Conservation (phyloP, 2,329 filamentous ascomycete genomes). For the Colletotrichum melonis region DNA sequence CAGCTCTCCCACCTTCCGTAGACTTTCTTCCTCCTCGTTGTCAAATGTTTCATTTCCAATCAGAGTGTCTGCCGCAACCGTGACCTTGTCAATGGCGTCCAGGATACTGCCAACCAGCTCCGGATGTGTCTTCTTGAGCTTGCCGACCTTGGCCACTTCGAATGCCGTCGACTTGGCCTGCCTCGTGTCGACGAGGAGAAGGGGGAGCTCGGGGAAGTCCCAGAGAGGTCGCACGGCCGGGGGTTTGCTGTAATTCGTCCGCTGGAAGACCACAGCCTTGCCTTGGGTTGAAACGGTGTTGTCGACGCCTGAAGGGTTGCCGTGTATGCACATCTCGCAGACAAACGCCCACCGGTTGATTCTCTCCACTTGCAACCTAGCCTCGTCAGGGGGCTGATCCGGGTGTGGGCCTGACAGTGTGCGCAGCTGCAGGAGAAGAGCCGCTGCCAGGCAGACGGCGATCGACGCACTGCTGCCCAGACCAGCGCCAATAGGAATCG, state of each 20-base stretch:
- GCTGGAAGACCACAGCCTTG: constrained; percentile 92
- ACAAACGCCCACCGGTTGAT: constrained; percentile 99
- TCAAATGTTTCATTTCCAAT: constrained; percentile 75
- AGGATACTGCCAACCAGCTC: constrained; percentile 84
- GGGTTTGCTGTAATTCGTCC: constrained; percentile 80
- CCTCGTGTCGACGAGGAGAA: constrained; percentile 89
- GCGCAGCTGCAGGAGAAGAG: constrained; percentile 87
- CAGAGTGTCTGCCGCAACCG: constrained; percentile 63
- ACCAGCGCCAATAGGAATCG: constrained; percentile 91
- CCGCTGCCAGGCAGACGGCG: constrained; percentile 86
- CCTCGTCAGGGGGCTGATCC: constrained; percentile 89
- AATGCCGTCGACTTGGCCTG: constrained; percentile 86
- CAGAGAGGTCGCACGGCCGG: constrained; percentile 81
- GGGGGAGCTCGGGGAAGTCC: constrained; percentile 90
- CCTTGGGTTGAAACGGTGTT: constrained; percentile 96
- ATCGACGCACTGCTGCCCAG: constrained; percentile 96
- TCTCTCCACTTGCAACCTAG: constrained; percentile 89
- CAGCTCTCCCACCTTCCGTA: constrained; percentile 85
- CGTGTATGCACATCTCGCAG: constrained; percentile 96
- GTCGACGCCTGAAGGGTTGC: constrained; percentile 95
- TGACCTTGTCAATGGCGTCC: constrained; percentile 84
- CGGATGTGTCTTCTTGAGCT: constrained; percentile 77
- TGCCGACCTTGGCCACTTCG: constrained; percentile 88
- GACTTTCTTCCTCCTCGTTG: constrained; percentile 67
- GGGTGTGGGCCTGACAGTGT: constrained; percentile 91